Conservation (phyloP, 305 asterid genomes). For the Withania somnifera region DNA sequence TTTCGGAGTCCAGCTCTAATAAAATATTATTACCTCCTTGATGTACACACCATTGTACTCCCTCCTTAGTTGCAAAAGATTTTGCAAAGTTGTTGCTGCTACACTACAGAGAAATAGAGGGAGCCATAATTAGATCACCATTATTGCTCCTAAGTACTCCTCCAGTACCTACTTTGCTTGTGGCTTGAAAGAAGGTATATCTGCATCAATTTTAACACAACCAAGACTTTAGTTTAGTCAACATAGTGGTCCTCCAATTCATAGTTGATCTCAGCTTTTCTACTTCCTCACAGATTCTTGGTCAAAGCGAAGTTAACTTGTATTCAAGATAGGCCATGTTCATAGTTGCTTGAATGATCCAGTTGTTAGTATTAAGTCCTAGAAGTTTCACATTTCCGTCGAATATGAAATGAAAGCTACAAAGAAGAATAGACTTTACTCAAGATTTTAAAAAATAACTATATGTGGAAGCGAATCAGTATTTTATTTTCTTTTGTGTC, state of each 20-base stretch:
- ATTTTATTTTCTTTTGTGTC: too few species aligned
- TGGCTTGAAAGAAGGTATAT: background rate
- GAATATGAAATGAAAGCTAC: too few species aligned
- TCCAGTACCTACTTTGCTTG: background rate
- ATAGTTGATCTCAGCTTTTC: background rate
- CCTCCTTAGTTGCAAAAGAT: background rate
- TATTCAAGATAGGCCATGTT: background rate
- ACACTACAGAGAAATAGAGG: background rate
- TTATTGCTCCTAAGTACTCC: background rate
- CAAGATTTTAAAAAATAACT: too few species aligned
- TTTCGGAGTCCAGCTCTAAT: background rate
- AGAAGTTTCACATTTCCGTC: too few species aligned
- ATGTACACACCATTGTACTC: background rate
- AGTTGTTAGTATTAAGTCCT: too few species aligned
- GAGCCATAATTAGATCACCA: background rate
- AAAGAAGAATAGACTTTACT: too few species aligned
- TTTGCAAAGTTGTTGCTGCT: background rate
- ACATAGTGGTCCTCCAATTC: background rate
- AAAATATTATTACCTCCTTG: background rate
- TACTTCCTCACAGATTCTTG: background rate
- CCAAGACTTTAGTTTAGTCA: background rate
- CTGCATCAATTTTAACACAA: background rate
- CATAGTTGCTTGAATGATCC: background rate
- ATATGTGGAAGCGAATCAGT: too few species aligned
- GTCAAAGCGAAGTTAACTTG: background rate